Conservation (phyloP, 768 basidiomycete species). For the Hemileccinum impolitum region DNA sequence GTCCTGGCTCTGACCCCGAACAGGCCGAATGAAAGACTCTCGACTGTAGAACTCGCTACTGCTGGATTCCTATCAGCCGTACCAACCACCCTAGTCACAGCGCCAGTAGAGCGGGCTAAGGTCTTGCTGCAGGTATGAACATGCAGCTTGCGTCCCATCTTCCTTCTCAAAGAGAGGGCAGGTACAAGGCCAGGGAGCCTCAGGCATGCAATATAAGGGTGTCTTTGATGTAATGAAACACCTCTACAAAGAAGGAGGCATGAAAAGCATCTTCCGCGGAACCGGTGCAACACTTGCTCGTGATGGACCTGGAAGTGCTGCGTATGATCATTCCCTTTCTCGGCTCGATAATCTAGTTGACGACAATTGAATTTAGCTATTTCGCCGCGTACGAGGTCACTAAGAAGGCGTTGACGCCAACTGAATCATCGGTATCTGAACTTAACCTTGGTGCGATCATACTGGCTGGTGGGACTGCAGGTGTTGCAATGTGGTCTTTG, state of each 20-base stretch:
- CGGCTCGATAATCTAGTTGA: slow-evolving; percentile 5
- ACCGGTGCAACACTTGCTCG: slow-evolving; percentile 90
- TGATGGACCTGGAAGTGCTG: slow-evolving; percentile 96
- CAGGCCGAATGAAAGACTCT: slow-evolving; percentile 58
- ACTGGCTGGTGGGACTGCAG: slow-evolving; percentile 89
- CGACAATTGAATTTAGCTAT: slow-evolving; percentile 53
- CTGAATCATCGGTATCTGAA: slow-evolving; percentile 72
- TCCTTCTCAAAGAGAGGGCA: slow-evolving; percentile 31
- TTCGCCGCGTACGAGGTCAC: slow-evolving; percentile 96
- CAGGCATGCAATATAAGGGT: slow-evolving; percentile 76
- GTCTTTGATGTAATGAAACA: slow-evolving; percentile 88
- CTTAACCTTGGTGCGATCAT: slow-evolving; percentile 86
- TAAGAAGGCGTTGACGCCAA: slow-evolving; percentile 82
- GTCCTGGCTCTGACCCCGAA: slow-evolving; percentile 80
- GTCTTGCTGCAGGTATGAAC: slow-evolving; percentile 80
- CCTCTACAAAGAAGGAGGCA: slow-evolving; percentile 90
- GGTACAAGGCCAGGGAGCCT: slow-evolving; percentile 85
- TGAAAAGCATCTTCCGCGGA: slow-evolving; percentile 89
- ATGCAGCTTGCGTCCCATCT: background rate
- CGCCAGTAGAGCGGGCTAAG: slow-evolving; percentile 95
- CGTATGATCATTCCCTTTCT: slow-evolving; percentile 49
- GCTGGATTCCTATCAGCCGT: slow-evolving; percentile 95
- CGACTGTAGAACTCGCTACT: slow-evolving; percentile 75
- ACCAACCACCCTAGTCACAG: slow-evolving; percentile 89
- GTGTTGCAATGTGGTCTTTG: slow-evolving; percentile 97